Base-by-base conservation (phyloP, 495 filamentous ascomycete genomes). In the Aspergillus homomorphus region DNA sequence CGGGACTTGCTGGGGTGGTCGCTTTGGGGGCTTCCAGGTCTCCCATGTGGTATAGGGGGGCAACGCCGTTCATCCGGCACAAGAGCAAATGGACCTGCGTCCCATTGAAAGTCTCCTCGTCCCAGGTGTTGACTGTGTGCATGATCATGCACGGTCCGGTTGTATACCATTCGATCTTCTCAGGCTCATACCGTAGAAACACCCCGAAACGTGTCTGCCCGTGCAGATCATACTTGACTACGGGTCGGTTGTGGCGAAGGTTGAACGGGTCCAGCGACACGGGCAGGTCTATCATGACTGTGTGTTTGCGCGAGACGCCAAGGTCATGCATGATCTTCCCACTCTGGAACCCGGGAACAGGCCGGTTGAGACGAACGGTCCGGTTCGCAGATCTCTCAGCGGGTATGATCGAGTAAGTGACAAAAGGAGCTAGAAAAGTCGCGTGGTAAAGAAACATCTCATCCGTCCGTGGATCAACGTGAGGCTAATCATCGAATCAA, bases 311-410 rank as follows among this genome's bases (percentile, higher is more conserved):
- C 0, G 84, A 85, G 3, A 87, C 86, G 5, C 85, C 85, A 62
- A 87, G 88, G 60, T 88, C 85, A 62, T 88, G 86, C 84, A 89
- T 88, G 80, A 88, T 81, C 65, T 85, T 88, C 2, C 84, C 77
- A 10, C 77, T 79, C n/a, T 70, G 62, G 15, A 88, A 69, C 1
- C 86, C 84, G 3, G 83, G 77, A 1, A 88, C 72, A 1, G 77
- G 67, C 20, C 63, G 59, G 53, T 81, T 80, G n/a, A 83, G 56
- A 54, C 65, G 61, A 15, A 60, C 43, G 3, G 53, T 45, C 3
- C 58, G 41, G 1, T 63, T 61, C 1, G 4, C 4, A 12, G 58
- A 30, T 1, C 5, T 12, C 18, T 23, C 23, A 9, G 67, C 66
- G 10, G 78, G 77, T 15, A 87, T 70, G 62, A 87, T 78, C 20